Conservation (phyloP, 1,284 basidiomycete species). For the Cutaneotrichosporon dermatis region DNA sequence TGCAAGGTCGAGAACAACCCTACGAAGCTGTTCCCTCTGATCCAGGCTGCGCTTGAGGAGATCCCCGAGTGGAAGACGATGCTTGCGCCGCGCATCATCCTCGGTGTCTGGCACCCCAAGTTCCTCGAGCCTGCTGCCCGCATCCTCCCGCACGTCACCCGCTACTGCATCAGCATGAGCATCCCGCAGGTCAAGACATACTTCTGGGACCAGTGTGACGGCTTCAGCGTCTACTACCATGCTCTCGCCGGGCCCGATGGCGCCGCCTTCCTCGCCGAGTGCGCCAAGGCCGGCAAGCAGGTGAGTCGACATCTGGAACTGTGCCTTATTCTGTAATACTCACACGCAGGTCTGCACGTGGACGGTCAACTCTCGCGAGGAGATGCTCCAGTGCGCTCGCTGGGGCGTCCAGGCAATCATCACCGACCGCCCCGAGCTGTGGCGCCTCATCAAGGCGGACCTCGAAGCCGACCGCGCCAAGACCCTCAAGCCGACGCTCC, state of each 20-base stretch:
- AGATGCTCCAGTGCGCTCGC: conserved; percentile 93
- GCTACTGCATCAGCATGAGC: conserved; percentile 77
- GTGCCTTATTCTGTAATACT: too few species aligned
- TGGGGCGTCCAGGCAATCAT: conserved; percentile 89
- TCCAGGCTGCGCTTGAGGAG: conserved; percentile 67
- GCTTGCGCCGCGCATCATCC: conserved; percentile 83
- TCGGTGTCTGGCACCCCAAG: conserved; percentile 67
- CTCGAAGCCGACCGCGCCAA: conserved; percentile 27
- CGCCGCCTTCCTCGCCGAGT: conserved; percentile 69
- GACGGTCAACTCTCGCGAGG: conserved; percentile 82
- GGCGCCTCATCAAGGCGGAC: conserved; percentile 37
- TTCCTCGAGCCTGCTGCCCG: conserved; percentile 74
- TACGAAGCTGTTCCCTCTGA: conserved; percentile 74
- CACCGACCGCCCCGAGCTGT: conserved; percentile 60
- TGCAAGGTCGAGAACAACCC: conserved; percentile 88
- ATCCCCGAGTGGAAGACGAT: conserved; percentile 71
- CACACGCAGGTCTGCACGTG: conserved; percentile 53
- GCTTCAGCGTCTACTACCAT: conserved; percentile 81
- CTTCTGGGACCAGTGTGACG: conserved; percentile 86
- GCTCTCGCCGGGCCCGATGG: conserved; percentile 67
- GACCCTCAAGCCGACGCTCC: conserved; percentile 31
- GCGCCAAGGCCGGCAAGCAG: conserved; percentile 72
- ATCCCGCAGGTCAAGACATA: conserved; percentile 65
- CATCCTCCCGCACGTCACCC: conserved; percentile 73
- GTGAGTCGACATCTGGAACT: too few species aligned